phyloP scores from a whole-genome alignment of 495 filamentous ascomycete species.

The Evernia prunastri region DNA sequence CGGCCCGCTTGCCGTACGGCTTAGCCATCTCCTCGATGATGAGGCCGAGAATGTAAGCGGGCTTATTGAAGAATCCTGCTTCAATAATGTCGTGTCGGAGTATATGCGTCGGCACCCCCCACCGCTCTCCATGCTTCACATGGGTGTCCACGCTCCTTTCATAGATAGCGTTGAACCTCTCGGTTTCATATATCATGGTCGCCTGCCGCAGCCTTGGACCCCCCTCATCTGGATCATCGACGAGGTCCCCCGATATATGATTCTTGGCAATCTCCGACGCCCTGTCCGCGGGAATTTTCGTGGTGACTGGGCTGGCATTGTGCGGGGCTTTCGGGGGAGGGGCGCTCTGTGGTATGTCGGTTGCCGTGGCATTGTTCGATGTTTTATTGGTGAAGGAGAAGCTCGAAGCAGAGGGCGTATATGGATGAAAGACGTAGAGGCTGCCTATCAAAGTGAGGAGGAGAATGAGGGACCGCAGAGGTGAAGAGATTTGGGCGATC shows the following conservation, averaged over 20 bases:
- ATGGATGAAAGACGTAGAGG: slow-evolving; percentile 4
- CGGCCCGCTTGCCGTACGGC: slow-evolving; percentile 31
- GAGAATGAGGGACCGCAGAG: not conserved
- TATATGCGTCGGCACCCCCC: slow-evolving; percentile 39
- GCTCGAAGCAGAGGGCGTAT: not conserved
- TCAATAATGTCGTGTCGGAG: slow-evolving; percentile 32
- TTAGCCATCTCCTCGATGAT: slow-evolving; percentile 40
- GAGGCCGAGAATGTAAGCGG: slow-evolving; percentile 36
- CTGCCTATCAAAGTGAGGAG: not conserved
- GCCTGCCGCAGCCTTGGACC: slow-evolving; percentile 18
- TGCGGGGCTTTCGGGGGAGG: not conserved
- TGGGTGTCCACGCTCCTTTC: slow-evolving; percentile 40
- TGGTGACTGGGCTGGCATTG: not conserved
- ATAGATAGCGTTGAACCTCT: slow-evolving; percentile 28
- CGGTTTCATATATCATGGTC: slow-evolving; percentile 13
- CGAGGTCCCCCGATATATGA: not conserved
- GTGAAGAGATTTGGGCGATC: not conserved
- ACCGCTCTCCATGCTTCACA: slow-evolving; percentile 32
- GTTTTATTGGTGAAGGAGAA: not conserved
- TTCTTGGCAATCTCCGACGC: not conserved
- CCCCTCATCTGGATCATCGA: slow-evolving; percentile 9
- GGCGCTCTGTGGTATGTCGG: not conserved
- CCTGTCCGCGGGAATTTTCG: not conserved
- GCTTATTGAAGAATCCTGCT: slow-evolving; percentile 38
- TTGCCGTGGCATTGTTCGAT: not conserved